These are phyloP conservation scores for Hypoxylon trugodes DNA, from an alignment of 495 filamentous ascomycete genomes.

Conservation along the genomic window DNA sequence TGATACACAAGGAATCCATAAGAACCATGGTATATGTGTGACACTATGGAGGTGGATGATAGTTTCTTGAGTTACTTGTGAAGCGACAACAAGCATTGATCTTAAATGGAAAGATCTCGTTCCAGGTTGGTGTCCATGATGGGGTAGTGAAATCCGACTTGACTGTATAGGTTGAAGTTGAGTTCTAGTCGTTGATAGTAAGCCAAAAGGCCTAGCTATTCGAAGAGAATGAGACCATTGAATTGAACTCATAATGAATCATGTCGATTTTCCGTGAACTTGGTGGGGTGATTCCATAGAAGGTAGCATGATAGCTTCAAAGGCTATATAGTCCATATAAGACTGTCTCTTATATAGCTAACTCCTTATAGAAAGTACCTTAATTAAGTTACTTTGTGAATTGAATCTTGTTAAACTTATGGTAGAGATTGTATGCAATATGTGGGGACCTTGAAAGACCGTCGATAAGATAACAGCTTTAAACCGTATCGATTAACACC, in stretches of 20 bases:
- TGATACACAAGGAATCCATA: conserved; percentile 75
- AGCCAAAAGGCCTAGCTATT: conserved; percentile 16
- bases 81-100: conserved; percentile 52
- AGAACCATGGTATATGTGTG: conserved; percentile 72
- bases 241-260: conserved; percentile 18
- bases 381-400: no score
- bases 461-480: neutral
- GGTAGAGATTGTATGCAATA: neutral
- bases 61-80: conserved; percentile 62
- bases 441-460: neutral
- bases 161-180: neutral
- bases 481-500: conserved; percentile 1
- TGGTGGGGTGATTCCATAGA: neutral
- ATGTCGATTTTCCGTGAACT: neutral
- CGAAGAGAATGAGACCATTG: conserved; percentile 8
- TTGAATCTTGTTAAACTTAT: neutral
- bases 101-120: conserved; percentile 27
- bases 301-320: neutral
- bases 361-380: no score
- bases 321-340: neutral
- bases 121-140: neutral
- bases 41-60: conserved; percentile 68
- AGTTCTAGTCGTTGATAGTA: neutral
- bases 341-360: neutral
- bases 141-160: neutral